Base-by-base conservation (phyloP, 352 stramenopile species). In the Globisporangium middletonii region DNA sequence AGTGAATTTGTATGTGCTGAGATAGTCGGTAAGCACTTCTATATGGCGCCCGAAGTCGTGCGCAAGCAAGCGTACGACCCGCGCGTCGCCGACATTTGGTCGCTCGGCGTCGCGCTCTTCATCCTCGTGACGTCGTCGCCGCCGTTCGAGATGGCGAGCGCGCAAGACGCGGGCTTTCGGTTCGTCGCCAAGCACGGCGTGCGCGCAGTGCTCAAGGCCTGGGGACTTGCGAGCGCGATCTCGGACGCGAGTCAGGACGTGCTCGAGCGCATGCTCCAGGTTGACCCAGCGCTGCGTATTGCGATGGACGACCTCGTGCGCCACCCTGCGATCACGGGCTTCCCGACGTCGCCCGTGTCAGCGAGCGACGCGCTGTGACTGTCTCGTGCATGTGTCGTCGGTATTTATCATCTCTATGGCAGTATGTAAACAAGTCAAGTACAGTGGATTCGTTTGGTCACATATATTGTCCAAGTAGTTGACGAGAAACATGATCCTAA, bases 11-110 rank as follows among this genome's bases (percentile, higher is more conserved):
- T 55, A 23, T 87, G 79, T 47, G 57, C 71, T 18, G 77, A 86
- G 48, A 75, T 63, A 48, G 81, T 89, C 68, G 96, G 96, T 44
- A 98, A 98, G 66, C 83, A 93, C 53, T 97, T 97, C 62, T 99
- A 98, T 69, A 99, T 99, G 89, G 92, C 91, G n/a, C 96, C 95
- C 1, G 96, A 99, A 73, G 83, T 98, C 49, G 79, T 94, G 13
- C 42, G 86, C 73, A 45, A 15, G 23, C 62, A 75, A 38, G 47
- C 67, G 35, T 98, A 98, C 73, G 93, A 99, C 77, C 93, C 93
- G 4, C 95, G 91, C 59, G 71, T 79, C 13, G 84, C 94, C 41
- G 94, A 99, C 66, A 71, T 98, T 43, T 98, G 94, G 94, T 95
- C 95, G 4, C 68, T 83, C 13, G 96, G 89, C 19, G 83, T 98